Conservation (phyloP, 2,329 filamentous ascomycete genomes). For the Trichoderma harzianum region DNA sequence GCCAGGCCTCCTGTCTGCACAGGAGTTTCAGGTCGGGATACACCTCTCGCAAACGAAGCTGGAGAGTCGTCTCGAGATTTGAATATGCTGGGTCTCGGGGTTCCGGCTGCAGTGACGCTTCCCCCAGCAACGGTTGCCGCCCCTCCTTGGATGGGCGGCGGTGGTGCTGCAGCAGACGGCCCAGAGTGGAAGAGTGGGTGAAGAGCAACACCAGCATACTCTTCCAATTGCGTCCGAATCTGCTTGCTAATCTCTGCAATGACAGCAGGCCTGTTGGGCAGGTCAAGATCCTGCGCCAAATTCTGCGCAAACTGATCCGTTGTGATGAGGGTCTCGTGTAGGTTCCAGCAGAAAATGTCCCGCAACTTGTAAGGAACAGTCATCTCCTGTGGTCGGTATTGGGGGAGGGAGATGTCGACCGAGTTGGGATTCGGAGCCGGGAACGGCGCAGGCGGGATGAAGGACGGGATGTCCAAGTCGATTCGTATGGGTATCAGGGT, state of each 20-base stretch:
- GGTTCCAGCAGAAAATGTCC: constrained; percentile 96
- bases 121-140: constrained; percentile 16
- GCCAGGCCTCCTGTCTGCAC: constrained; percentile 48
- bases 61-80: constrained; percentile 40
- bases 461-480: constrained; percentile 85
- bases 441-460: constrained; percentile 62
- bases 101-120: constrained; percentile 25
- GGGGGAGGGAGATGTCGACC: constrained; percentile 69
- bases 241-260: constrained; percentile 85
- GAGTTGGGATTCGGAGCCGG: constrained; percentile 59
- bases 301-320: constrained; percentile 93
- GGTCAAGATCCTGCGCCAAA: constrained; percentile 87
- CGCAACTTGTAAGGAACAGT: constrained; percentile 85
- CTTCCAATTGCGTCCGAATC: constrained; percentile 90
- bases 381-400: constrained; percentile 75
- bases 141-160: constrained; percentile 12
- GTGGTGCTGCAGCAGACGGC: constrained; percentile 29
- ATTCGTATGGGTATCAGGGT: constrained; percentile 95
- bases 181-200: constrained; percentile 83
- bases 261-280: constrained; percentile 69
- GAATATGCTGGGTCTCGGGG: constrained; percentile 31
- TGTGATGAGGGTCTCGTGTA: constrained; percentile 90
- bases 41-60: constrained; percentile 31
- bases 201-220: constrained; percentile 90
- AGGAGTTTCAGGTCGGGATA: constrained; percentile 56